Evolutionary conservation across 2,329 filamentous ascomycete genomes (phyloP), one percentile per base, ranked within the genome.

Genomic region (Emydomyces testavorans): DNA sequence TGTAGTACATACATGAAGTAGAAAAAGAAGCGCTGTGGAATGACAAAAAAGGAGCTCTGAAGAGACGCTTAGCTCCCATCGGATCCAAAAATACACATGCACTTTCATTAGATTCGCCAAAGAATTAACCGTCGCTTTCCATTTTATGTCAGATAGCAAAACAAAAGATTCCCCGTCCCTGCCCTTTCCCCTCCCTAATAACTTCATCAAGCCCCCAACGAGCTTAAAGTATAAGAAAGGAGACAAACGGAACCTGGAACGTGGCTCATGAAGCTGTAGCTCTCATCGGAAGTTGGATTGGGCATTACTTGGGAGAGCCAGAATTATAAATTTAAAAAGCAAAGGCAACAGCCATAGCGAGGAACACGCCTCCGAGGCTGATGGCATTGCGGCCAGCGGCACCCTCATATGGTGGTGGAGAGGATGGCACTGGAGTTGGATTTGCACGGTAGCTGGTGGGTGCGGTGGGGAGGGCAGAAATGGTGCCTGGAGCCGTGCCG

Each of bases 311-410:
- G n/a, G 26, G 18, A 29, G 34, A 32, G 24, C 10, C 16, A 29
- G 34, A 38, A 28, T 3, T n/a, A n/a, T n/a, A n/a, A 1, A 23
- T 47, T 52, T 55, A 56, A 28, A 57, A 52, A 39, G 54, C 55
- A 26, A 54, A 46, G 35, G 54, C 47, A 35, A 50, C 54, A 31
- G 47, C 50, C 28, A 54, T 15, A 34, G 50, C 51, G 48, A 53
- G 39, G 36, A 51, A 31, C 20, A 51, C 50, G n/a, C 48, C 55
- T 38, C 48, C 46, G 43, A 53, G 10, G 40, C 52, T 47, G 38
- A 42, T 37, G 37, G 44, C 46, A 26, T 52, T 52, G 46, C 48
- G 54, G 48, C 50, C 53, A 21, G 48, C 49, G 47, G 50, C 47
- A 36, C 44, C 42, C 26, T 50, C 29, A 13, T 52, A 50, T 31